These are phyloP conservation scores for Serpula lacrymans DNA, from an alignment of 768 basidiomycete genomes.

Conservation along the genomic window DNA sequence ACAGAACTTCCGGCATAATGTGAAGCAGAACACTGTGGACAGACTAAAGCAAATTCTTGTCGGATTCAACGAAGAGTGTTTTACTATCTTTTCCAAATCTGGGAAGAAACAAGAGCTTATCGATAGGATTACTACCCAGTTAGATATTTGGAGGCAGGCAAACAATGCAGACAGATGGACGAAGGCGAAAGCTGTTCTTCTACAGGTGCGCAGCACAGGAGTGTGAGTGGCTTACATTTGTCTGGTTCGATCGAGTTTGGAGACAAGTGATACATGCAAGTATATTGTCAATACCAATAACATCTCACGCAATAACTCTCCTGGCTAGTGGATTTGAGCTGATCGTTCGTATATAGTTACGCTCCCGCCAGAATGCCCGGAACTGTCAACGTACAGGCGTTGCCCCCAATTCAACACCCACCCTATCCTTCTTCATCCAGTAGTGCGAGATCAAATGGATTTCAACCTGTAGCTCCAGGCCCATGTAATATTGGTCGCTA, in stretches of 20 bases:
- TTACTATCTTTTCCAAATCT: slow-evolving; percentile 61
- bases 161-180: slow-evolving; percentile 64
- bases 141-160: slow-evolving; percentile 58
- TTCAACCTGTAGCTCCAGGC: slow-evolving; percentile 25
- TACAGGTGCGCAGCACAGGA: slow-evolving; percentile 63
- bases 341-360: slow-evolving; percentile 19
- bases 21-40: slow-evolving; percentile 81
- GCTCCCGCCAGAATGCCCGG: slow-evolving; percentile 22
- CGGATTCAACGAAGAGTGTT: slow-evolving; percentile 78
- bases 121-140: slow-evolving; percentile 59
- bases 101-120: slow-evolving; percentile 89
- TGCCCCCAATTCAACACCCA: slow-evolving; percentile 14
- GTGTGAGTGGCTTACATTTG: slow-evolving; percentile 48
- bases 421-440: slow-evolving; percentile 21
- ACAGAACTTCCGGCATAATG: slow-evolving; percentile 65
- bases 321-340: slow-evolving; percentile 11
- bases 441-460: too few relatives aligned
- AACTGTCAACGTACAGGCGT: slow-evolving; percentile 19
- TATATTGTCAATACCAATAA: too few relatives aligned
- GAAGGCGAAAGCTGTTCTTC: slow-evolving; percentile 63
- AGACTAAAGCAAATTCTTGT: slow-evolving; percentile 77
- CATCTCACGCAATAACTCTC: too few relatives aligned
- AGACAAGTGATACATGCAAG: too few relatives aligned
- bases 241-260: neutral
- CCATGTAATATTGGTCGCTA: slow-evolving; percentile 45